Evolutionary conservation across 305 asterid genomes (phyloP), one percentile per base, ranked within the genome.

Genomic region (Fraxinus sp.): DNA sequence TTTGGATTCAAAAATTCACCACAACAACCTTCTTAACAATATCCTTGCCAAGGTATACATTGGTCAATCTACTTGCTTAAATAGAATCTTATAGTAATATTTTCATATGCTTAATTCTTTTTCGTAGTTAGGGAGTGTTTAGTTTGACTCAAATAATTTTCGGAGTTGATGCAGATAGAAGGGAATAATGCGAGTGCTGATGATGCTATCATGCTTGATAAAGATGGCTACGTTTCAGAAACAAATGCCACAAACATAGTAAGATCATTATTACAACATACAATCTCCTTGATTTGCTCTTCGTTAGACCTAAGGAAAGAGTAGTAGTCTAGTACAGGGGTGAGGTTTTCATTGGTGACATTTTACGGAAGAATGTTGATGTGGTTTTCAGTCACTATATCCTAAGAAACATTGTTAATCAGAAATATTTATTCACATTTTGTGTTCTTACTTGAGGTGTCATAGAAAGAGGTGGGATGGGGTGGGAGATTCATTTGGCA

Each of bases 1-100:
- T 88, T 88, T 95, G 94, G 98, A 95, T 90, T 93, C 98, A 9
- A 95, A 95, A 92, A 95, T 95, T 86, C 98, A 95, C 90, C 98
- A 92, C 86, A 93, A 92, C 93, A 95, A 95, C 86, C 97, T 95
- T 64, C 98, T 95, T 35, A 93, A 93, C 92, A 95, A 95, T 85
- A 93, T 95, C 85, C 97, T 95, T 79, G 98, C 98, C 43, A 95
- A 93, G 98, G 98, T 95, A 86, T 37, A 43, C 30, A 28, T 11
- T 1, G 35, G 81, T 80, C 66, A 83, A 30, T 84, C 41, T 79
- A 75, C 66, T 82, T 41, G 52, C 37, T 10, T 22, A 20, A 52
- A 26, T 26, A 26, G 22, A 71, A 71, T 71, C 76, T 7, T 66
- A 32, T 75, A 33, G 35, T 62, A 11, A 30, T 80, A 36, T 1